Percentiles rank a stretch among this genome's conserved stretches.
Conservation (phyloP, 371 early-diverging fungal species). For the Syncephalis plumigaleata region DNA sequence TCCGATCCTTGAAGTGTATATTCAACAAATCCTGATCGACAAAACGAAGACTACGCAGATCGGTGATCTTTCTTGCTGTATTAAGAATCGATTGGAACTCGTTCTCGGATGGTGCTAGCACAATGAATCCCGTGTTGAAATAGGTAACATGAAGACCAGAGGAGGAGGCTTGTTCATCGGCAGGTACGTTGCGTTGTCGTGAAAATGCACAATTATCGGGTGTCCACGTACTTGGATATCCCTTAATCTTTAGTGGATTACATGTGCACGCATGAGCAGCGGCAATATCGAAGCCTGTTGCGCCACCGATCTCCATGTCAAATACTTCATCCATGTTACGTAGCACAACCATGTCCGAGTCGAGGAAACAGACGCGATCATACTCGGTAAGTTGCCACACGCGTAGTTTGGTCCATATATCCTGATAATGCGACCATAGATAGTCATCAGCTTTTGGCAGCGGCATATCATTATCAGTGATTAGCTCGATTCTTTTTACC, state of each 20-base stretch:
- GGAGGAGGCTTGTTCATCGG: conserved; percentile 3
- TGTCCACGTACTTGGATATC: conserved; percentile 23
- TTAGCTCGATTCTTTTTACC: neutral
- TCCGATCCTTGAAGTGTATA: conserved; percentile 17
- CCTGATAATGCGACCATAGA: conserved; percentile 14
- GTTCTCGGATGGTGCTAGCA: conserved; percentile 17
- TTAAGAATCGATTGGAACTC: conserved; percentile 13
- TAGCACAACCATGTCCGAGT: conserved; percentile 11
- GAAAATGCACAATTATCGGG: conserved; percentile 26
- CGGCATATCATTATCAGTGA: neutral
- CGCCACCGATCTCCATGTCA: conserved; percentile 6
- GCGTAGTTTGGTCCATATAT: conserved; percentile 12
- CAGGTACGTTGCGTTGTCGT: neutral
- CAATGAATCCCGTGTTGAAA: conserved; percentile 31
- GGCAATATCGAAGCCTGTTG: conserved; percentile 11
- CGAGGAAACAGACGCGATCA: conserved; percentile 7
- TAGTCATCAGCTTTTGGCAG: conserved; percentile 6
- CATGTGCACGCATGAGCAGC: conserved; percentile 28
- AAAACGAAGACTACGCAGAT: conserved; percentile 19
- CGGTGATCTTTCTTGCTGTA: conserved; percentile 7
- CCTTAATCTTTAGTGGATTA: conserved; percentile 17
- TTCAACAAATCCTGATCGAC: conserved; percentile 37
- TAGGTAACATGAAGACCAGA: conserved; percentile 9
- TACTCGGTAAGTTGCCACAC: conserved; percentile 11
- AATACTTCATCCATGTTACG: conserved; percentile 15